phyloP scores from a whole-genome alignment of 495 filamentous ascomycete species.

The Sphaerosporella brunnea region DNA sequence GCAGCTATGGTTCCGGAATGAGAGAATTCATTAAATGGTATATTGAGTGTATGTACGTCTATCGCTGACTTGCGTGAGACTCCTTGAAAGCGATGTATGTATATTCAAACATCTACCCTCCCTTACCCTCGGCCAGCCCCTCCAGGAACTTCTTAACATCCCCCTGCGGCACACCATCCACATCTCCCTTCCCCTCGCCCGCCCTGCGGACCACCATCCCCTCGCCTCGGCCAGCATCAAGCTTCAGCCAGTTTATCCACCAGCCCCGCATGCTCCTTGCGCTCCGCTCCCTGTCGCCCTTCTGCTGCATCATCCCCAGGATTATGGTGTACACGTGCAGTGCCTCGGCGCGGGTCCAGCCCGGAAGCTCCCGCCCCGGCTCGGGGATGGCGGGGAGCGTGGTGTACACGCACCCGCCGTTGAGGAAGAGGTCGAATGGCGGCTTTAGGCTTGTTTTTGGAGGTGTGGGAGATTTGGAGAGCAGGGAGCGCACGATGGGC shows the following conservation, averaged over 20 bases:
- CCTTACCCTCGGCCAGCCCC: slow-evolving; percentile 22
- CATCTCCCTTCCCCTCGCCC: slow-evolving; percentile 18
- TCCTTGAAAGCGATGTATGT: too few relatives aligned
- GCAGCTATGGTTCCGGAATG: too few relatives aligned
- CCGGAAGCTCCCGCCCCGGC: slow-evolving; percentile 28
- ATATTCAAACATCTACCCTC: too few relatives aligned
- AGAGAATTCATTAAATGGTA: too few relatives aligned
- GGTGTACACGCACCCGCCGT: slow-evolving; percentile 54
- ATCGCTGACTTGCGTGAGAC: too few relatives aligned
- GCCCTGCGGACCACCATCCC: slow-evolving; percentile 19
- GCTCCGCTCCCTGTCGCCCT: slow-evolving; percentile 57
- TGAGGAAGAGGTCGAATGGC: slow-evolving; percentile 35
- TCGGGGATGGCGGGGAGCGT: slow-evolving; percentile 84
- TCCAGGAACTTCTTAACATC: slow-evolving; percentile 38
- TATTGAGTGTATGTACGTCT: too few relatives aligned
- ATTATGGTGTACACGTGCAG: slow-evolving; percentile 78
- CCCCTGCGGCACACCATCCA: slow-evolving; percentile 7
- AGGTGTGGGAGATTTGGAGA: slow-evolving; percentile 40
- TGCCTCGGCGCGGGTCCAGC: slow-evolving; percentile 73
- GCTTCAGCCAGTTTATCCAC: slow-evolving; percentile 87
- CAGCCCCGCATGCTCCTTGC: slow-evolving; percentile 81
- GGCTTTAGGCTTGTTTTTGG: slow-evolving; percentile 41
- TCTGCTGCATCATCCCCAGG: slow-evolving; percentile 49
- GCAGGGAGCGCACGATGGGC: slow-evolving; percentile 34
- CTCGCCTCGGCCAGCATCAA: slow-evolving; percentile 17